Base-by-base conservation (phyloP, 345 rosid genomes). In the Citrus unshiu region DNA sequence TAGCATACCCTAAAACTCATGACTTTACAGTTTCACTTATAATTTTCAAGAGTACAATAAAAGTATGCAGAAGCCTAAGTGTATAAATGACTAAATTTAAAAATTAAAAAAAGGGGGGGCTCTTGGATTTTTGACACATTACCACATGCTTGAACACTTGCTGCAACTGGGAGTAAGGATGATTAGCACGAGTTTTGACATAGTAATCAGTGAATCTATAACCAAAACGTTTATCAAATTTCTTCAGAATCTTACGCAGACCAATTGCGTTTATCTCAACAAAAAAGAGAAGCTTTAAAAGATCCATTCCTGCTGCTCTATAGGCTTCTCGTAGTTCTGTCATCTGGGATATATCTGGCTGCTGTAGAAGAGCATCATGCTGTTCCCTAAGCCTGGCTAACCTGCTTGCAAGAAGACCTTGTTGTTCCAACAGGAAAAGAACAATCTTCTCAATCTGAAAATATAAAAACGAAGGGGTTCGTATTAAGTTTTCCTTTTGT, bases 141-240 rank as follows among this genome's bases (percentile, higher is more conserved):
- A 96, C 99, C 98, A 97, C 98, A 77, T 97, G 99, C 88, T 93
- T 97, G 81, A 92, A 94, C 64, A 97, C 98, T 93, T 94, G 99
- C 79, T 93, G 99, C 83, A 97, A 91, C 89, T 94, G 97, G 24
- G 99, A 94, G 84, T 94, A 97, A 65, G 99, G 99, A 89, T 97
- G 99, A 86, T 94, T 90, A 61, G 98, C 97, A 39, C 99, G 97
- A 60, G 97, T 94, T 84, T 91, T 97, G 75, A 97, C 97, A 78
- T 94, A 94, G 82, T 91, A 92, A 86, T 97, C 87, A 2, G 96
- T 90, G 87, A 97, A 97, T 87, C 93, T 88, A 86, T 90, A 97
- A 73, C 92, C 97, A 86, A 97, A 92, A 60, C 98, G 91, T 85
- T 97, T 97, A 84, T 97, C 98, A 58, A 97, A 93, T 86, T 97